Base-by-base conservation (phyloP, 352 stramenopile genomes). In the Phytophthora brassicae region DNA sequence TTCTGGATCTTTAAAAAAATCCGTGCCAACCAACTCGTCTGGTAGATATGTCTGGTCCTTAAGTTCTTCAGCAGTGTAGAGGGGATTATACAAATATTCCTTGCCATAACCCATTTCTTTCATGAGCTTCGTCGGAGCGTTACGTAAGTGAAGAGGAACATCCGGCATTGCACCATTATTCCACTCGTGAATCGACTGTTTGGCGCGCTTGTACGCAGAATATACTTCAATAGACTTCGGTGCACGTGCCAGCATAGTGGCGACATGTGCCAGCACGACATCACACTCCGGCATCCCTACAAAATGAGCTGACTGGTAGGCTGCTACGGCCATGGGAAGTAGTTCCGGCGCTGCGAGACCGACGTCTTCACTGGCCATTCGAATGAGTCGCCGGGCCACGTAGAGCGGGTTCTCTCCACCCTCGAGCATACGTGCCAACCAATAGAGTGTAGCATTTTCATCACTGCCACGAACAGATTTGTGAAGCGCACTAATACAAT, bases 251-350 rank as follows among this genome's bases (percentile, higher is more conserved):
- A 96, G 48, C 63, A 90, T 82, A 16, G 75, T 88, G 11, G 84
- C 82, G 55, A 86, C 90, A 56, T 96, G 85, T 6, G 83, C 83
- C 12, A 96, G 70, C 22, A 87, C 77, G 9, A 94, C 79, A 38
- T 94, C 82, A 52, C 88, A 96, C 56, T 96, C 88, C 4, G 88
- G 88, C 84, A 96, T 93, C 7, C 88, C 88, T 11, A 93, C 45
- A 43, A 83, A 87, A 31, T 94, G 83, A 26, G 80, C 84, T 0
- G 86, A 68, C 13, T 94, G 86, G 48, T 92, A 92, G 3, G 81
- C 78, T 14, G 83, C 71, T 19, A 90, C 77, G 0, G 86, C 86
- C 43, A 90, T 74, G 7, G 81, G 72, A 0, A 96, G 64, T 22
- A 90, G 49, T 28, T 93, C 75, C 7, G 84, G 74, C 17, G 88